A percentile compares a stretch with the other conserved stretches of the same genome.
phyloP scores from a whole-genome alignment of 306 rosid species.

The Mucuna pruriens region DNA sequence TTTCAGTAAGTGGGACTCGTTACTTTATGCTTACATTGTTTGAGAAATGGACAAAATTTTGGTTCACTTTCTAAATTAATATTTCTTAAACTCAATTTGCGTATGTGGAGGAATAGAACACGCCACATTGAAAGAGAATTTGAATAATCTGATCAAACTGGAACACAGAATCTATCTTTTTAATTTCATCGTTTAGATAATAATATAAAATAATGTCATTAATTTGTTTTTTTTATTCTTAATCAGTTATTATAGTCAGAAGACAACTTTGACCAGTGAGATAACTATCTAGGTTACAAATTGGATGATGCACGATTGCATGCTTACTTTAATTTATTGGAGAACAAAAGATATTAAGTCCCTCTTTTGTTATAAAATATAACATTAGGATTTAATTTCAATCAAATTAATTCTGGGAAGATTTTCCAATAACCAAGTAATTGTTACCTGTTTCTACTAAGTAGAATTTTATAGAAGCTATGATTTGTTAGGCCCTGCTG shows the following conservation, averaged over 20 bases:
- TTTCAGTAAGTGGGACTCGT: background rate
- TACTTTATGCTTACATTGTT: conserved; percentile 47
- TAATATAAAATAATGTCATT: conserved; percentile 16
- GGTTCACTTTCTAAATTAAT: conserved; percentile 38
- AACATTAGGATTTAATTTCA: too few relatives aligned
- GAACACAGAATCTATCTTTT: conserved; percentile 62
- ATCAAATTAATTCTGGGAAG: too few relatives aligned
- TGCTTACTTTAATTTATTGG: background rate
- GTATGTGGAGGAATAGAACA: conserved; percentile 54
- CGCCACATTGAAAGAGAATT: conserved; percentile 63
- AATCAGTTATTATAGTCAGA: background rate
- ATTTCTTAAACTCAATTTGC: conserved; percentile 43
- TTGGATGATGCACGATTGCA: background rate
- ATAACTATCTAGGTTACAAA: conserved; percentile 31
- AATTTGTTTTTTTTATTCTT: background rate
- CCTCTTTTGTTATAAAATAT: background rate
- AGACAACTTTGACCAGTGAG: background rate
- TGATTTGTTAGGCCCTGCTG: too few relatives aligned
- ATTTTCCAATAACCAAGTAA: too few relatives aligned
- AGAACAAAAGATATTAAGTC: background rate
- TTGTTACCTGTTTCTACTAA: too few relatives aligned
- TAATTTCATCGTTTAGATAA: conserved; percentile 53
- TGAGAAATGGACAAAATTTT: conserved; percentile 52
- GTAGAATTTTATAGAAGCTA: too few relatives aligned
- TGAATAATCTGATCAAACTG: conserved; percentile 67